Conservation (phyloP, 2,329 filamentous ascomycete species). For the Fusarium palustre region DNA sequence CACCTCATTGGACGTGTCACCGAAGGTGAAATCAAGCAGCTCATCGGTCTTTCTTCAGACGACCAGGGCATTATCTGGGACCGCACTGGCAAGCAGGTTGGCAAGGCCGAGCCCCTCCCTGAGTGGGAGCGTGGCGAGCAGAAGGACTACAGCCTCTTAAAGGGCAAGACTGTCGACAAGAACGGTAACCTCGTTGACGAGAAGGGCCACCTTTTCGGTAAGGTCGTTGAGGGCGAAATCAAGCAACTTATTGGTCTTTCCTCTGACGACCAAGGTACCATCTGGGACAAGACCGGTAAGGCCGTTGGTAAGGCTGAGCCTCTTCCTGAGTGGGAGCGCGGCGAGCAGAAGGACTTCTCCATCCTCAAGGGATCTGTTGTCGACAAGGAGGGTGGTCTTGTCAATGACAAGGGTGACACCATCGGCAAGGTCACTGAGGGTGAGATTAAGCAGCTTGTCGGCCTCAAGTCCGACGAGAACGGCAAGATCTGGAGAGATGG, state of each 20-base stretch:
- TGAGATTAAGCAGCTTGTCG: conserved; percentile 72
- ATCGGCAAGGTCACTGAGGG: conserved; percentile 75
- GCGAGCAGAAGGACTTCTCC: conserved; percentile 46
- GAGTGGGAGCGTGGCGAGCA: conserved; percentile 61
- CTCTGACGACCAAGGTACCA: conserved; percentile 75
- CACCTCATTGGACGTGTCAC: conserved; percentile 70
- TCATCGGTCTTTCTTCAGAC: conserved; percentile 74
- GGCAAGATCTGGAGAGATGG: conserved; percentile 74
- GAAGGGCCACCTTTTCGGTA: conserved; percentile 67
- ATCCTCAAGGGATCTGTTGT: conserved; percentile 62
- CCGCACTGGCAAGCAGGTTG: conserved; percentile 70
- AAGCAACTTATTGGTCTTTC: conserved; percentile 72
- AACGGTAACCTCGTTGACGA: conserved; percentile 67
- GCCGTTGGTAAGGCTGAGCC: conserved; percentile 74
- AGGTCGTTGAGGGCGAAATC: conserved; percentile 70
- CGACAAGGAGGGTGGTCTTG: conserved; percentile 69
- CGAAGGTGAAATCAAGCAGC: conserved; percentile 71
- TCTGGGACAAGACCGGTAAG: conserved; percentile 72
- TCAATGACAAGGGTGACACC: conserved; percentile 63
- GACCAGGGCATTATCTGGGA: conserved; percentile 76
- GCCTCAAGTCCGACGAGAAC: conserved; percentile 73
- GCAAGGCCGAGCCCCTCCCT: conserved; percentile 73
- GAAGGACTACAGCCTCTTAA: conserved; percentile 36
- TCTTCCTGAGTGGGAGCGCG: conserved; percentile 66
- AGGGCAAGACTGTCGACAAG: conserved; percentile 70